Conservation (phyloP, 768 basidiomycete species). For the Pluteus cervinus region DNA sequence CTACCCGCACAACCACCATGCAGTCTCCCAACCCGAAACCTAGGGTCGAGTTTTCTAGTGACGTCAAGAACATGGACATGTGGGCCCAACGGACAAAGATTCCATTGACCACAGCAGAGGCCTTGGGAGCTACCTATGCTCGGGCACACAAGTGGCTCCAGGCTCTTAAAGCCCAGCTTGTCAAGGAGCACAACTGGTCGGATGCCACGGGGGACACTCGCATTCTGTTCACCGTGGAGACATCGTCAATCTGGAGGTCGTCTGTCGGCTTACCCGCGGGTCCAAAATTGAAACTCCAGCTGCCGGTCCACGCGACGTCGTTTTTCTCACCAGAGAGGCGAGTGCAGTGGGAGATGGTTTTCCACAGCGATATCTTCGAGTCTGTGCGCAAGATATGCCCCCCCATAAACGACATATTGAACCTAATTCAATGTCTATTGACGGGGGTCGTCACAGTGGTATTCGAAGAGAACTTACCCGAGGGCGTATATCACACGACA, state of each 20-base stretch:
- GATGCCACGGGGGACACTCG: slow-evolving; percentile 59
- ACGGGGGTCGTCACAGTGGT: slow-evolving; percentile 67
- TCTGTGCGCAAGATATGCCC: slow-evolving; percentile 61
- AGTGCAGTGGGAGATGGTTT: slow-evolving; percentile 89
- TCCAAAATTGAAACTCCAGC: slow-evolving; percentile 64
- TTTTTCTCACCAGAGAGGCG: slow-evolving; percentile 83
- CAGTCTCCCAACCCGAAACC: slow-evolving; percentile 25
- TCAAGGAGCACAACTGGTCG: slow-evolving; percentile 66
- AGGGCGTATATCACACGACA: slow-evolving; percentile 67
- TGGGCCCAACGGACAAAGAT: slow-evolving; percentile 79
- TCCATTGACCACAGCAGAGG: slow-evolving; percentile 77
- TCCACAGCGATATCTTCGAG: slow-evolving; percentile 73
- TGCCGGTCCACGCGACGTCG: slow-evolving; percentile 74
- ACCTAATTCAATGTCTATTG: slow-evolving; percentile 65
- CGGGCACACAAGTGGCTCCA: slow-evolving; percentile 75
- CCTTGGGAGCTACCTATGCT: slow-evolving; percentile 74
- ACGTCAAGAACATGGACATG: slow-evolving; percentile 76
- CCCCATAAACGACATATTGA: slow-evolving; percentile 65
- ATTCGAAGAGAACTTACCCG: slow-evolving; percentile 68
- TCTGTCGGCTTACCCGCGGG: slow-evolving; percentile 70
- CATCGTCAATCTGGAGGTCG: slow-evolving; percentile 73
- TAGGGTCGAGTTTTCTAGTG: slow-evolving; percentile 73
- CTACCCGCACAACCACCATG: slow-evolving; percentile 19
- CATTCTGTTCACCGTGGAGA: slow-evolving; percentile 76
- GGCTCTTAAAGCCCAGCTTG: slow-evolving; percentile 53